A percentile compares a stretch with the other conserved stretches of the same genome.
These are phyloP conservation scores for Leptomonas pyrrhocoris DNA, from an alignment of 208 protist genomes.

Conservation along the genomic window DNA sequence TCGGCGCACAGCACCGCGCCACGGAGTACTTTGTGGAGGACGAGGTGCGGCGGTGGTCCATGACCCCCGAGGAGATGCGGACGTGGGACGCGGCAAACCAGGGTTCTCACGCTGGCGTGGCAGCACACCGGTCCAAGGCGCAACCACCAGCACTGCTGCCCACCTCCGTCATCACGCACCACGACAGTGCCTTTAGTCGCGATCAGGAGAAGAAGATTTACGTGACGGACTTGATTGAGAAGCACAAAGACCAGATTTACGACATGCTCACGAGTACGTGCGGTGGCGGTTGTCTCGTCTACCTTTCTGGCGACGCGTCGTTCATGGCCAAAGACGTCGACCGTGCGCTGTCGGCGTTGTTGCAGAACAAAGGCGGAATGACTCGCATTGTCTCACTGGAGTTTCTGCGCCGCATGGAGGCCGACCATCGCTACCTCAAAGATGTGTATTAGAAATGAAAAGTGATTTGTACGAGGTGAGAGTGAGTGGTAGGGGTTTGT, in stretches of 20 bases:
- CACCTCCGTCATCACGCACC: slow-evolving; percentile 48
- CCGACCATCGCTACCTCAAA: slow-evolving; percentile 82
- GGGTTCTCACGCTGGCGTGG: slow-evolving; percentile 26
- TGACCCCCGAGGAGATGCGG: slow-evolving; percentile 33
- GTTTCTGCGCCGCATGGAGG: slow-evolving; percentile 79
- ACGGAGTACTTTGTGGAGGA: slow-evolving; percentile 72
- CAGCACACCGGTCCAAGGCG: slow-evolving; percentile 21
- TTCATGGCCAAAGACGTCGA: slow-evolving; percentile 94
- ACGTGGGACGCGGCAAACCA: slow-evolving; percentile 36
- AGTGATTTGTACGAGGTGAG: background rate
- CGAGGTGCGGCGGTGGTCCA: slow-evolving; percentile 54
- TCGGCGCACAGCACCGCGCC: slow-evolving; percentile 54
- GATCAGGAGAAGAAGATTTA: slow-evolving; percentile 79
- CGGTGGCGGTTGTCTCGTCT: slow-evolving; percentile 65
- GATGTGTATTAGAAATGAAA: slow-evolving; percentile 84
- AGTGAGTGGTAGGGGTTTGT: background rate
- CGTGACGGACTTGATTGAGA: slow-evolving; percentile 88
- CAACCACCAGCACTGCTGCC: slow-evolving; percentile 18
- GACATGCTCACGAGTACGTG: slow-evolving; percentile 43
- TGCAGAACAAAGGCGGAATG: slow-evolving; percentile 68
- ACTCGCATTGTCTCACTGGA: slow-evolving; percentile 61
- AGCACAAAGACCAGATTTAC: slow-evolving; percentile 63
- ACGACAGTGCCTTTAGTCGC: slow-evolving; percentile 89
- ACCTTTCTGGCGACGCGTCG: slow-evolving; percentile 91
- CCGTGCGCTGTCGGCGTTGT: slow-evolving; percentile 60